Evolutionary conservation across 805 yeast species (phyloP).

Genomic region (Kuraishia capsulata): DNA sequence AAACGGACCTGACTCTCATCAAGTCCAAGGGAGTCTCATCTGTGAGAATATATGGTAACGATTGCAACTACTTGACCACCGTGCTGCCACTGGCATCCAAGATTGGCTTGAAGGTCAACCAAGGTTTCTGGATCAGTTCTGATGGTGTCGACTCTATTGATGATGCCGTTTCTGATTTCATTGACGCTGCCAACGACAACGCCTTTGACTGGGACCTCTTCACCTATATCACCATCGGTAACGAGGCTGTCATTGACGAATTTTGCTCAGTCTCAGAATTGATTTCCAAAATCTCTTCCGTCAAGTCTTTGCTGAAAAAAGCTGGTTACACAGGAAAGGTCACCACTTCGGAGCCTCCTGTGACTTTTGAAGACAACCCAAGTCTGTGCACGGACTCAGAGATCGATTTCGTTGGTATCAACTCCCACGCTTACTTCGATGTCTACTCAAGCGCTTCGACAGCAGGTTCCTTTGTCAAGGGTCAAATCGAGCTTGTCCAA

Average conservation of each 20-base stretch:
- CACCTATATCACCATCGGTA: constrained; percentile 74
- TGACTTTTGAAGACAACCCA: constrained; percentile 52
- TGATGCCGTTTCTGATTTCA: constrained; percentile 40
- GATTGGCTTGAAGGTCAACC: constrained; percentile 67
- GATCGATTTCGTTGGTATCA: constrained; percentile 78
- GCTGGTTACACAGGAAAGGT: constrained; percentile 75
- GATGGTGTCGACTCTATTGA: constrained; percentile 68
- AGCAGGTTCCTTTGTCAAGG: constrained; percentile 63
- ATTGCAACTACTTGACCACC: constrained; percentile 61
- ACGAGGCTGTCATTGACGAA: constrained; percentile 71
- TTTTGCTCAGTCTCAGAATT: constrained; percentile 56
- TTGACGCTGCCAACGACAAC: constrained; percentile 28
- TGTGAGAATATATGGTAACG: constrained; percentile 80
- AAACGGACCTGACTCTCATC: constrained; percentile 51
- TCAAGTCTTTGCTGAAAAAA: constrained; percentile 42
- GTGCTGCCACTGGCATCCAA: constrained; percentile 50
- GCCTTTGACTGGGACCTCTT: constrained; percentile 64
- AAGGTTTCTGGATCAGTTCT: constrained; percentile 74
- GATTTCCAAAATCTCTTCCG: constrained; percentile 52
- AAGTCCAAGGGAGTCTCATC: constrained; percentile 50
- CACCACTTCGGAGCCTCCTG: constrained; percentile 91
- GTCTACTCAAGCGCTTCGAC: constrained; percentile 45
- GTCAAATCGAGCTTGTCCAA: constrained; percentile 49
- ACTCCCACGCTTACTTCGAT: constrained; percentile 83
- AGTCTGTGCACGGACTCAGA: constrained; percentile 58